Evolutionary conservation across 1,139 yeast species (phyloP).

Genomic region (Yamadazyma conglobata): DNA sequence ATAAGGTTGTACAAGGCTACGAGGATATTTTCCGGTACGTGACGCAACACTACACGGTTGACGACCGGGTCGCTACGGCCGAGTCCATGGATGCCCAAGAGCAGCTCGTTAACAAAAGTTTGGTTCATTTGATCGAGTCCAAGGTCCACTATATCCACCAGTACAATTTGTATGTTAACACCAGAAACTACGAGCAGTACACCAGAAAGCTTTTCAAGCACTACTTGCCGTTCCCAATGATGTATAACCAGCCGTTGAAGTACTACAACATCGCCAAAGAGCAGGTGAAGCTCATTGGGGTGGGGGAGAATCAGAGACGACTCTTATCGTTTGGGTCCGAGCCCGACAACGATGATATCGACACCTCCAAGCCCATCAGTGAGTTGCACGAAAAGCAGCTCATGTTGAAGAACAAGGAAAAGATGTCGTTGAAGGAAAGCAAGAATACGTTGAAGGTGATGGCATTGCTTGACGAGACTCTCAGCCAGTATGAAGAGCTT

Average conservation of each 20-base stretch:
- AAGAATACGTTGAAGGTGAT: slow-evolving; percentile 52
- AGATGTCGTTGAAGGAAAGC: slow-evolving; percentile 44
- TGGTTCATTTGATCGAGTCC: slow-evolving; percentile 32
- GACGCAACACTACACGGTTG: slow-evolving; percentile 18
- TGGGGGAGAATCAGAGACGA: slow-evolving; percentile 27
- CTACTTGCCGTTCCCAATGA: slow-evolving; percentile 78
- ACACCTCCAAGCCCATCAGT: slow-evolving; percentile 41
- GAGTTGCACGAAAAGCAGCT: slow-evolving; percentile 50
- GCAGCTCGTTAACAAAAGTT: slow-evolving; percentile 22
- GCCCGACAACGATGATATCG: slow-evolving; percentile 17
- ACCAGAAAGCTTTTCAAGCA: slow-evolving; percentile 59
- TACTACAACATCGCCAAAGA: slow-evolving; percentile 48
- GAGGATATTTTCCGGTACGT: slow-evolving; percentile 38
- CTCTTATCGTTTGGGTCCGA: slow-evolving; percentile 23
- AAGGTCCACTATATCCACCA: slow-evolving; percentile 49
- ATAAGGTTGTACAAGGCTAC: slow-evolving; percentile 40
- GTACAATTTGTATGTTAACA: slow-evolving; percentile 59
- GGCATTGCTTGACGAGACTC: slow-evolving; percentile 32
- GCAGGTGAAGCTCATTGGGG: slow-evolving; percentile 40
- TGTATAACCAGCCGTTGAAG: slow-evolving; percentile 69
- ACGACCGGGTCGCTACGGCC: background rate
- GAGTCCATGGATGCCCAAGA: slow-evolving; percentile 1
- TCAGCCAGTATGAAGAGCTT: slow-evolving; percentile 24
- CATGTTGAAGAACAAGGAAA: slow-evolving; percentile 40
- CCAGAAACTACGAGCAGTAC: slow-evolving; percentile 59